A percentile compares a stretch with the other conserved stretches of the same genome.
Evolutionary conservation across 306 rosid species (phyloP).

Genomic region (Cucurbita argyrosperma): DNA sequence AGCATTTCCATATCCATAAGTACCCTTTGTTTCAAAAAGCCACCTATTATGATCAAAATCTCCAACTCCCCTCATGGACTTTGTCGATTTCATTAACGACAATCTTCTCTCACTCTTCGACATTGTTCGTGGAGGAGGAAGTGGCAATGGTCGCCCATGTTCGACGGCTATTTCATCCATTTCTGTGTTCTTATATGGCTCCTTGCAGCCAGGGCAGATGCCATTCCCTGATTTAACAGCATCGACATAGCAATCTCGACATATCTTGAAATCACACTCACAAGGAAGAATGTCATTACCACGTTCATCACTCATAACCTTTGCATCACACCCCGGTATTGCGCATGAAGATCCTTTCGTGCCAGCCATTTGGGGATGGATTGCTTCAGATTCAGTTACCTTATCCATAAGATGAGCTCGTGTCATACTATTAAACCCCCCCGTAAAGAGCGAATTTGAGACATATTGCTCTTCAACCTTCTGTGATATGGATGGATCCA

Average conservation of each 20-base stretch:
- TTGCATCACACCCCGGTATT: constrained; percentile 80
- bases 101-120: constrained; percentile 76
- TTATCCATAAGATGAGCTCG: constrained; percentile 91
- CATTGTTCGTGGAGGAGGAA: constrained; percentile 50
- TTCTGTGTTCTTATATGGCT: constrained; percentile 61
- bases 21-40: constrained; percentile 88
- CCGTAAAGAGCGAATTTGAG: constrained; percentile 77
- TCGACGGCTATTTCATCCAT: constrained; percentile 55
- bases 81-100: constrained; percentile 76
- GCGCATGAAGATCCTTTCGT: constrained; percentile 76
- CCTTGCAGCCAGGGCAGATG: constrained; percentile 83
- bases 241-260: constrained; percentile 79
- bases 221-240: constrained; percentile 64
- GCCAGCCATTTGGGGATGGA: constrained; percentile 97
- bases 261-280: constrained; percentile 89
- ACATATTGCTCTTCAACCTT: constrained; percentile 91
- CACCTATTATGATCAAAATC: constrained; percentile 86
- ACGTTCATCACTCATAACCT: constrained; percentile 76
- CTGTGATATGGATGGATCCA: constrained; percentile 63
- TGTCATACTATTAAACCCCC: constrained; percentile 77
- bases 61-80: constrained; percentile 39
- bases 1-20: constrained; percentile 97
- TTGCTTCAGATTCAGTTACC: constrained; percentile 72
- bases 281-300: constrained; percentile 83
- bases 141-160: constrained; percentile 43